Evolutionary conservation across 495 filamentous ascomycete genomes (phyloP).

Genomic region (Tuber indicum): DNA sequence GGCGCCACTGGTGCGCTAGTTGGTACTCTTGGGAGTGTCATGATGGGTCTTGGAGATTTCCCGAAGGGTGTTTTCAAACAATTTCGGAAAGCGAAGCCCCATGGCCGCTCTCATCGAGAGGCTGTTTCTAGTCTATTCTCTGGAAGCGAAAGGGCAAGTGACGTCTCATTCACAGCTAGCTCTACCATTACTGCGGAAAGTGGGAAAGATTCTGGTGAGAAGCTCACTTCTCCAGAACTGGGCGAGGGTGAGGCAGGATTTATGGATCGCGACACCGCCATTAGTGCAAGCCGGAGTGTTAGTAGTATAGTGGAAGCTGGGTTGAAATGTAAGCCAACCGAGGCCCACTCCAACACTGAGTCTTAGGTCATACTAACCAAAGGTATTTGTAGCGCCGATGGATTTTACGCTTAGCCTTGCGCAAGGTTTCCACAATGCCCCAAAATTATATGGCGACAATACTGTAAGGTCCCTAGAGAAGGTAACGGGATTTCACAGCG

Average conservation of each 20-base stretch:
- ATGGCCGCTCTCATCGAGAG: slow-evolving; percentile 11
- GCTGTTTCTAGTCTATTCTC: background rate
- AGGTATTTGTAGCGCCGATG: slow-evolving; percentile 62
- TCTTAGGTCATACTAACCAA: slow-evolving; percentile 62
- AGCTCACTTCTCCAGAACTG: slow-evolving; percentile 35
- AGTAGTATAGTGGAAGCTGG: slow-evolving; percentile 61
- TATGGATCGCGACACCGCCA: slow-evolving; percentile 49
- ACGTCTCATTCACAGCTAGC: background rate
- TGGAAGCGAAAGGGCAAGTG: background rate
- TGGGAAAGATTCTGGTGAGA: slow-evolving; percentile 14
- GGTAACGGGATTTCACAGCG: slow-evolving; percentile 62
- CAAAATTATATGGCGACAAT: slow-evolving; percentile 64
- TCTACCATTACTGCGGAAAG: slow-evolving; percentile 3
- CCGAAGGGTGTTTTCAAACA: slow-evolving; percentile 64
- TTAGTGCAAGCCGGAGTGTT: slow-evolving; percentile 58
- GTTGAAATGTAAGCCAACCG: slow-evolving; percentile 73
- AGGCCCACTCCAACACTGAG: slow-evolving; percentile 71
- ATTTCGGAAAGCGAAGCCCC: slow-evolving; percentile 15
- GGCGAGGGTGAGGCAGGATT: slow-evolving; percentile 20
- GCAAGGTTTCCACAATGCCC: slow-evolving; percentile 79
- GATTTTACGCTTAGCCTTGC: slow-evolving; percentile 65
- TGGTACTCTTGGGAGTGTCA: slow-evolving; percentile 54
- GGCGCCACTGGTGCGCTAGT: slow-evolving; percentile 55
- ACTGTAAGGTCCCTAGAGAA: slow-evolving; percentile 52
- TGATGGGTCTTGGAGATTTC: slow-evolving; percentile 76